These are phyloP conservation scores for Fusarium sp. DNA, from an alignment of 2,329 filamentous ascomycete species.

Conservation along the genomic window DNA sequence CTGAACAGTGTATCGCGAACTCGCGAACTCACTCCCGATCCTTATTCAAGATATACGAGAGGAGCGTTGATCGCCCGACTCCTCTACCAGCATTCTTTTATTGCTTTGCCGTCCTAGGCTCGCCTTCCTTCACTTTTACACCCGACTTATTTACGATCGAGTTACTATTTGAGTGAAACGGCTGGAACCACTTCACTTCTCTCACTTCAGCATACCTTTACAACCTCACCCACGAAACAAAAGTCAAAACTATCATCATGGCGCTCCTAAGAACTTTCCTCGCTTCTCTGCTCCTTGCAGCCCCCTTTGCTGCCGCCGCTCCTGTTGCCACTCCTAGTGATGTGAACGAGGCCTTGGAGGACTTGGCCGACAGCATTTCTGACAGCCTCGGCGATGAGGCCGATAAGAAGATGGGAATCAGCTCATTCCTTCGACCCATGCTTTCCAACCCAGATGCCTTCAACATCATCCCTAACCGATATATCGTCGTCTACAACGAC, in stretches of 20 bases:
- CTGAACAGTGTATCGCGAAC: slow-evolving; percentile 37
- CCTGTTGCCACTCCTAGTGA: slow-evolving; percentile 48
- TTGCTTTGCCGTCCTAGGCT: slow-evolving; percentile 31
- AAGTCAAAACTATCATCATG: slow-evolving; percentile 46
- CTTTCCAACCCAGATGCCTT: slow-evolving; percentile 65
- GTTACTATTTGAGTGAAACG: slow-evolving; percentile 46
- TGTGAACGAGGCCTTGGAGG: slow-evolving; percentile 31
- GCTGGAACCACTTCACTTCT: slow-evolving; percentile 52
- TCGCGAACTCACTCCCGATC: slow-evolving; percentile 32
- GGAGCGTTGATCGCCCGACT: slow-evolving; percentile 53
- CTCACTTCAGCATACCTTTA: slow-evolving; percentile 37
- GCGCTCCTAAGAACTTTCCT: slow-evolving; percentile 48
- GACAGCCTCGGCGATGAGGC: slow-evolving; percentile 30
- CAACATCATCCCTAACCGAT: slow-evolving; percentile 69
- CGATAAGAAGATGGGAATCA: slow-evolving; percentile 42
- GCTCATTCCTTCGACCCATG: slow-evolving; percentile 55
- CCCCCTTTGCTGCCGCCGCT: slow-evolving; percentile 50
- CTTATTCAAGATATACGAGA: slow-evolving; percentile 47
- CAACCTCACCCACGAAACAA: slow-evolving; percentile 30
- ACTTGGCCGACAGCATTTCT: slow-evolving; percentile 36
- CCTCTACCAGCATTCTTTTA: slow-evolving; percentile 47
- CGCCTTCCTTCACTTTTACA: slow-evolving; percentile 32
- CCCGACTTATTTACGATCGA: slow-evolving; percentile 43
- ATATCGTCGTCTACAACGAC: slow-evolving; percentile 77
- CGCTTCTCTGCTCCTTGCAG: slow-evolving; percentile 45